Conservation (phyloP, 495 filamentous ascomycete genomes). For the Glarea lozoyensis region DNA sequence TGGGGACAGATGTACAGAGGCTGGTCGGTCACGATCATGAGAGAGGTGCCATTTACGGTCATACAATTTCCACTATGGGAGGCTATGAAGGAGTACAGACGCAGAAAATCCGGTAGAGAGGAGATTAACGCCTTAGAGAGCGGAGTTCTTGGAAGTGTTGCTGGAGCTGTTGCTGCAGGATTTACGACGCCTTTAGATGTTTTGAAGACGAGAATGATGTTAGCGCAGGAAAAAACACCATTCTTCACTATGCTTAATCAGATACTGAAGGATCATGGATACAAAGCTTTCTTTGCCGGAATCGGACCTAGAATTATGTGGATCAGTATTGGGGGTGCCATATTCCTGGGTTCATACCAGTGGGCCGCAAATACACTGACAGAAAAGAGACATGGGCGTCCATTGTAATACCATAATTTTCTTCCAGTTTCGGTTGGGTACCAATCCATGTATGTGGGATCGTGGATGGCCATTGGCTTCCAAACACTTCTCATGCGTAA, state of each 20-base stretch:
- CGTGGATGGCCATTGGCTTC: no score
- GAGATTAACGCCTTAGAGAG: conserved; percentile 67
- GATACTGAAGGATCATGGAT: conserved; percentile 62
- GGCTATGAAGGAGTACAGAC: conserved; percentile 57
- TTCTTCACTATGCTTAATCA: conserved; percentile 49
- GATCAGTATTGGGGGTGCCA: conserved; percentile 88
- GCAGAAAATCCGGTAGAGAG: conserved; percentile 22
- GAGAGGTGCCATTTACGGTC: conserved; percentile 94
- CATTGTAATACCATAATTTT: no score
- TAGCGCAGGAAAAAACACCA: conserved; percentile 53
- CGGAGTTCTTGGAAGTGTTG: conserved; percentile 74
- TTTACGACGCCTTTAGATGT: conserved; percentile 93
- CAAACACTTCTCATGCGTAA: no score
- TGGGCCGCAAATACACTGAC: conserved; percentile 43
- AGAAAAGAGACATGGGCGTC: conserved; percentile 1
- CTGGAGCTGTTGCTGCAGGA: conserved; percentile 79
- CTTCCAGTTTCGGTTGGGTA: no score
- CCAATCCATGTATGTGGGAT: no score
- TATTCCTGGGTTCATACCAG: conserved; percentile 95
- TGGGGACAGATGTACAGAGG: conserved; percentile 83
- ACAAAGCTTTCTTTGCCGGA: conserved; percentile 75
- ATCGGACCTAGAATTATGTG: conserved; percentile 84
- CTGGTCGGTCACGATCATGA: conserved; percentile 81
- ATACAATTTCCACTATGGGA: conserved; percentile 98
- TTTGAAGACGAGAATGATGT: conserved; percentile 93